phyloP scores from a whole-genome alignment of 176 grass and related monocot genomes.

The Aegilops bicornis region DNA sequence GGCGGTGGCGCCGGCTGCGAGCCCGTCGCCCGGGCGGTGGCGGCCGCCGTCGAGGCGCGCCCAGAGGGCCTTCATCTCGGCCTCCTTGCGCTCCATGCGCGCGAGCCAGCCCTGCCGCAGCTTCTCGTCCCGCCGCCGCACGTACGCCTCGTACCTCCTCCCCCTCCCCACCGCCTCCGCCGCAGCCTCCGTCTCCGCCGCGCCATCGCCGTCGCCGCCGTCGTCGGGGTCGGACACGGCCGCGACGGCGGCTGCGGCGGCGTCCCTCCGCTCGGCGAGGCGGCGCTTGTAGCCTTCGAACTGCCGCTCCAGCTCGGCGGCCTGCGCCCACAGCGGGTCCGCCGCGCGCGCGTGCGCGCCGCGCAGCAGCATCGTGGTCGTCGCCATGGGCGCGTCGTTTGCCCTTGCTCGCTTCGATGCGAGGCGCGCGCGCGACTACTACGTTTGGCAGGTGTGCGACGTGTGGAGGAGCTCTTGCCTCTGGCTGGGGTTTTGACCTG shows the following conservation, averaged over 20 bases:
- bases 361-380: neutral
- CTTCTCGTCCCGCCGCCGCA: conserved; percentile 58
- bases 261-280: conserved; percentile 2
- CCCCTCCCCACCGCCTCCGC: conserved; percentile 29
- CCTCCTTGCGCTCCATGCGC: conserved; percentile 59
- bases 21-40: neutral
- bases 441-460: neutral
- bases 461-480: conserved; percentile 2
- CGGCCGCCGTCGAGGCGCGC: conserved; percentile 39
- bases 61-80: conserved; percentile 61
- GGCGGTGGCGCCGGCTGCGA: neutral
- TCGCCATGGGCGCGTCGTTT: neutral
- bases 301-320: conserved; percentile 51
- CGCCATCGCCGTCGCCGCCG: neutral
- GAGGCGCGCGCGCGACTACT: neutral
- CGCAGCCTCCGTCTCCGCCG: neutral
- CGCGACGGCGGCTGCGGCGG: neutral
- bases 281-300: conserved; percentile 60
- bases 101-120: conserved; percentile 50
- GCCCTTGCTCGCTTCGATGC: neutral
- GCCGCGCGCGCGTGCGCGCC: neutral
- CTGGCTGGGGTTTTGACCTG: neutral
- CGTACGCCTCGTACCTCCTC: conserved; percentile 51
- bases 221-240: neutral
- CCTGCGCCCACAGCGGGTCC: conserved; percentile 55